These are phyloP conservation scores for Hylodesmum podocarpum DNA, from an alignment of 306 rosid genomes.

Conservation along the genomic window DNA sequence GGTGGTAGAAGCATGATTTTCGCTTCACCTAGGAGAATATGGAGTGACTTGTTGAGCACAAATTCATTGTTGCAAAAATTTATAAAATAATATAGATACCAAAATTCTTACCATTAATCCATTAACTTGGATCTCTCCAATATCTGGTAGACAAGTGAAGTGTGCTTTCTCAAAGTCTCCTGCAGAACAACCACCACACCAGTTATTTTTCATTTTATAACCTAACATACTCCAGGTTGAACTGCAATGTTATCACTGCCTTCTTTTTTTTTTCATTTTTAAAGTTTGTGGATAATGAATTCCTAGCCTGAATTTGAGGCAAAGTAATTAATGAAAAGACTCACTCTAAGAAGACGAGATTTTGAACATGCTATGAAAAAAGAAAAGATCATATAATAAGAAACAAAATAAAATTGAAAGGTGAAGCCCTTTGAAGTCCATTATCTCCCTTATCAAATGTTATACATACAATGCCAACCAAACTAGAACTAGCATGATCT, in stretches of 20 bases:
- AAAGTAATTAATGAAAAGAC: neutral
- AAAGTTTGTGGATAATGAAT: neutral
- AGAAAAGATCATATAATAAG: neutral
- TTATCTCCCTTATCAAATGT: neutral
- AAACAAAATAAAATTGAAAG: neutral
- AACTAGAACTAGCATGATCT: neutral
- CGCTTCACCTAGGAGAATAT: constrained; percentile 55
- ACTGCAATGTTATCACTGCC: constrained; percentile 4
- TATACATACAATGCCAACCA: neutral
- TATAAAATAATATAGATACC: constrained; percentile 9
- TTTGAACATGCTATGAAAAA: neutral
- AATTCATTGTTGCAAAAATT: constrained; percentile 3
- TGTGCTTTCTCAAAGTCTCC: constrained; percentile 75
- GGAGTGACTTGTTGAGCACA: constrained; percentile 12
- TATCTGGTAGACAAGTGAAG: constrained; percentile 50
- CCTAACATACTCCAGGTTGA: neutral
- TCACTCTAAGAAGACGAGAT: constrained; percentile 4
- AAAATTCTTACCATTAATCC: constrained; percentile 57
- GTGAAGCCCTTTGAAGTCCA: neutral
- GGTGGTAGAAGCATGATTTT: constrained; percentile 56
- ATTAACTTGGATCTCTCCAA: constrained; percentile 66
- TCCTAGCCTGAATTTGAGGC: neutral
- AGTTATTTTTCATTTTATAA: constrained; percentile 4
- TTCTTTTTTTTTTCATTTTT: neutral
- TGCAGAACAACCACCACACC: constrained; percentile 34